Evolutionary conservation across 495 filamentous ascomycete species (phyloP), one percentile per base, ranked within the genome.

Genomic region (Lophiostoma macrostomum): DNA sequence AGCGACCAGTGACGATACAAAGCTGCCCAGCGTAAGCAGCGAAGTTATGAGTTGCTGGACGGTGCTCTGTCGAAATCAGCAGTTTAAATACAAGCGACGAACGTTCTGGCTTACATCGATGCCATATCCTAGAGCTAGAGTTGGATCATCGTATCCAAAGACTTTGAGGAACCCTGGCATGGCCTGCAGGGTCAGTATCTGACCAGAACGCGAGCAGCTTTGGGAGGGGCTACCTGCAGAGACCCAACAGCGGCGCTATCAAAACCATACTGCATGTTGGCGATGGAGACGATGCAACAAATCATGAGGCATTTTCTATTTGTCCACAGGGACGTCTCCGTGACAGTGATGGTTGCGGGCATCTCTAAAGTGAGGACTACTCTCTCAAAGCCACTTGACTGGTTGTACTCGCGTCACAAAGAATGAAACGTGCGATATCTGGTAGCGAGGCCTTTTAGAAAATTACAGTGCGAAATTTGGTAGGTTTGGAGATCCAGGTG

Each of bases 101-200:
- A 8, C 10, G 39, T 24, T 29, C n/a, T 34, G 16, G n/a, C 68
- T 67, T 32, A 74, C 69, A 12, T 70, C 54, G 30, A 82, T 76
- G 49, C 80, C 81, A 67, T 74, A 82, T 5, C 78, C 78, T 6
- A 76, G 53, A 0, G 73, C 61, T 4, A 66, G 70, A 1, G 58
- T 56, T 34, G 38, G 56, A 32, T 73, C 64, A 30, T 64, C 56
- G 53, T 75, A 76, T 4, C 74, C 74, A 48, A 69, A 76, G 10
- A 77, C 65, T 34, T 63, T 56, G 4, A 76, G 64, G 48, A 77
- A 77, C 5, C 73, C 75, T 1, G 68, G 67, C 71, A 76, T 75
- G 20, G 62, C 65, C 45, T 76, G 73, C 30, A 74, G 63, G 1
- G 67, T 13, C 13, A 11, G 76, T 2, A 43, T 16, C 22, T 2